Base-by-base conservation (phyloP, 208 protist genomes). In the Novymonas esmeraldas region DNA sequence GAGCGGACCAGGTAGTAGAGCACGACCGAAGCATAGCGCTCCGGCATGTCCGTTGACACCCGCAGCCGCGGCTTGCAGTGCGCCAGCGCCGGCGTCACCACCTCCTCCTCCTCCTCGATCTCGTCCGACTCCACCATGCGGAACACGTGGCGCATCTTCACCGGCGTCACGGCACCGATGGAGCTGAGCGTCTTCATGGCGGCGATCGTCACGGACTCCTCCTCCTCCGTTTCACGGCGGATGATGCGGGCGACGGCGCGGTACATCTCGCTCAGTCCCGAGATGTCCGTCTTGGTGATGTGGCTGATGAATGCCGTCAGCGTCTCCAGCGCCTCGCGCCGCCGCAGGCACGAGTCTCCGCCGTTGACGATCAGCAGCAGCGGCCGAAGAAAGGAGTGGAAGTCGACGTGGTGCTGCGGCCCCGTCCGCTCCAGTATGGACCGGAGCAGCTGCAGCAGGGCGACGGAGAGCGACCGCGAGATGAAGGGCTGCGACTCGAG, bases 1-100 rank as follows among this genome's bases (percentile, higher is more conserved):
- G 87, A 82, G 61, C 89, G 90, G 24, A 94, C 85, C 24, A 94
- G 73, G 65, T 90, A 91, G 73, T 94, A 96, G 14, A 96, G 75
- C 28, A 94, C 76, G 24, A 87, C 83, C 9, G 85, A 91, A 2
- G 91, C 81, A 64, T 94, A 94, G 44, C 81, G 83, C 36, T 94
- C 86, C 13, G 70, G 76, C 73, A 96, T 85, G 33, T 89, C 74
- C 0, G 77, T 83, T 65, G 82, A 72, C 6, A 90, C 65, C 48
- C 91, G 84, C 70, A 92, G 79, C 7, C 82, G 88, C 44, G 86
- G 91, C 65, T 91, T 89, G 52, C 79, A 84, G 58, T 88, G 84
- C 29, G 87, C 82, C n/a, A 94, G 70, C 3, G 82, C 88, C 10
- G 83, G 74, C 9, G 88, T 93, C 60, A 90, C 86, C 31, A 92